Evolutionary conservation across 140 eudicot species (phyloP), one percentile per base, ranked within the genome.

Genomic region (Stevia rebaudiana): DNA sequence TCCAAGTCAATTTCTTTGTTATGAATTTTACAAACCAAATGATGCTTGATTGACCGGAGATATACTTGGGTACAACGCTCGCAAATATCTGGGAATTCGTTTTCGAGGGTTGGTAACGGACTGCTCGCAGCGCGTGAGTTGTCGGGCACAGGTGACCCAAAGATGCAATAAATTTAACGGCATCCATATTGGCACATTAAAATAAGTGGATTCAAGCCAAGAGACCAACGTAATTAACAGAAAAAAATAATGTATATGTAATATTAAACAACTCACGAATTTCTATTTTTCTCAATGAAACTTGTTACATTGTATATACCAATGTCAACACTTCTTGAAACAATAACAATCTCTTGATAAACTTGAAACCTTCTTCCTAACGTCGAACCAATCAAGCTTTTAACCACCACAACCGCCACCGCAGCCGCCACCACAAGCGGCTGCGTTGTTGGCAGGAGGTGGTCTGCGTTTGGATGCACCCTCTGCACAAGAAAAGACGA

Each of bases 381-480:
- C 12, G 5, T 63, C 24, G 36, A 53, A 47, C 28, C 11, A 9
- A 4, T 21, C 19, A 36, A 44, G 36, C 8, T 56, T 21, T 57
- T 13, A 74, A 35, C 44, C 78, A 10, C 78, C 78, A 55, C 78
- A 73, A 13, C 77, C 77, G 19, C 78, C 78, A 3, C 72, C 30
- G 7, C 78, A 73, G 5, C 73, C 73, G 1, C 78, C 78, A 36
- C 78, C 37, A 4, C 50, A 31, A 30, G 57, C 42, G 36, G 63
- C 47, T 7, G 62, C 63, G 10, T 74, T 58, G 68, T 66, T 65
- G 37, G 62, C 7, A 1, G 78, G 73, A 11, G n/a, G 33, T 6
- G 78, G 66, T 47, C 56, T 28, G 15, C 23, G 24, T 25, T 58
- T 74, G 44, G 67, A 13, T 6, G 48, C 68, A 37, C 73, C 78